phyloP scores from a whole-genome alignment of 208 protist species.

The Trypanosoma caninum region DNA sequence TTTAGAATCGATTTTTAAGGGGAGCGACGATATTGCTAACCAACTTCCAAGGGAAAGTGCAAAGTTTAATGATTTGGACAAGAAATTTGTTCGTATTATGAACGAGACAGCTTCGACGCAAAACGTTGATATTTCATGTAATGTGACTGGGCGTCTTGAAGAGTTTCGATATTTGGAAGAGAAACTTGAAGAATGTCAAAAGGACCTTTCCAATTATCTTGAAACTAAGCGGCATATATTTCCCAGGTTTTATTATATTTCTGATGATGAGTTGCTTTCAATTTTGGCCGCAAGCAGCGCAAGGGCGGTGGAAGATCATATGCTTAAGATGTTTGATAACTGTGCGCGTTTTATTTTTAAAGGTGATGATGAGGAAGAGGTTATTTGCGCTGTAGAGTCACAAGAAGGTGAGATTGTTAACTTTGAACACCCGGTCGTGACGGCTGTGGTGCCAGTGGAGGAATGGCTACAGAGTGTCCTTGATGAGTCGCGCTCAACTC shows the following conservation, averaged over 20 bases:
- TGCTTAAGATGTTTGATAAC: constrained; percentile 99
- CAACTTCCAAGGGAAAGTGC: constrained; percentile 98
- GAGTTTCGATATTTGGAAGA: constrained; percentile 90
- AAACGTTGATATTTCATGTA: constrained; percentile 94
- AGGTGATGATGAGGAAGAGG: constrained; percentile 79
- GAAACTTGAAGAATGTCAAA: constrained; percentile 98
- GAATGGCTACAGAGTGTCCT: constrained; percentile 97
- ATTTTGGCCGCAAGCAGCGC: constrained; percentile 96
- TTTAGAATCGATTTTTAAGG: constrained; percentile 99
- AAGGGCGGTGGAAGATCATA: constrained; percentile 96
- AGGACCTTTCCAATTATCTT: constrained; percentile 98
- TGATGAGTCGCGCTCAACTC: constrained; percentile 92
- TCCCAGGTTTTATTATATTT: constrained; percentile 99
- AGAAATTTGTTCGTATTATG: constrained; percentile 97
- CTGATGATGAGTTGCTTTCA: constrained; percentile 98
- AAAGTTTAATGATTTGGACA: constrained; percentile 97
- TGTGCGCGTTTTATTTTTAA: constrained; percentile 94
- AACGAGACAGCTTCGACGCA: constrained; percentile 88
- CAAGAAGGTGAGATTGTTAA: constrained; percentile 94
- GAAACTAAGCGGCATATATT: constrained; percentile 97
- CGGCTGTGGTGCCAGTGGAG: constrained; percentile 94
- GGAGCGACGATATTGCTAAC: constrained; percentile 97
- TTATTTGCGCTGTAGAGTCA: constrained; percentile 95
- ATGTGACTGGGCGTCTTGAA: constrained; percentile 89
- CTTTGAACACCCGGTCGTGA: constrained; percentile 88